These are phyloP conservation scores for Alopecurus myosuroides DNA, from an alignment of 176 grass and related monocot genomes.

Conservation along the genomic window DNA sequence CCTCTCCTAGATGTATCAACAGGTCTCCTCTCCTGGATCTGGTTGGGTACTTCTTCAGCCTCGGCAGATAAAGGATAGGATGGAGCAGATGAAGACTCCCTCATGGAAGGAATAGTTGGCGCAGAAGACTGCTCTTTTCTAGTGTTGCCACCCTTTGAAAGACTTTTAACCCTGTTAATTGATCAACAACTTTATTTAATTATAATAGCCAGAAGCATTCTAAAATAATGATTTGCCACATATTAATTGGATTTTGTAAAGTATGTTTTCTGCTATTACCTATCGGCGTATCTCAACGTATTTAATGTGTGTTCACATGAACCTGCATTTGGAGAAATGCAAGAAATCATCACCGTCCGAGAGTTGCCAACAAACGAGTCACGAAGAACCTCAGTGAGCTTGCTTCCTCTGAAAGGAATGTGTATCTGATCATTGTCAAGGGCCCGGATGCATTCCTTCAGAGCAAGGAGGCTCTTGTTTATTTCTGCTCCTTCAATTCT, in stretches of 20 bases:
- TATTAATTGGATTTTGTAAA: neutral
- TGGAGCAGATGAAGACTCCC: conserved; percentile 49
- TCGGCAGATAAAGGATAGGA: conserved; percentile 51
- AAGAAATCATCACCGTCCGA: conserved; percentile 95
- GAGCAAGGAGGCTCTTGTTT: conserved; percentile 93
- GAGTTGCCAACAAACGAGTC: conserved; percentile 99
- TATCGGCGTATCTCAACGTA: conserved; percentile 97
- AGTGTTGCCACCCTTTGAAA: conserved; percentile 80
- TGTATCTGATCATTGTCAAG: conserved; percentile 99
- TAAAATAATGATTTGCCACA: neutral
- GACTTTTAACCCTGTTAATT: conserved; percentile 93
- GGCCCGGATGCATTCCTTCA: conserved; percentile 98
- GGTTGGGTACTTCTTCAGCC: conserved; percentile 43
- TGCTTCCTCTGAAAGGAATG: conserved; percentile 99
- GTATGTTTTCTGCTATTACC: conserved; percentile 36
- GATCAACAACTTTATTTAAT: conserved; percentile 22
- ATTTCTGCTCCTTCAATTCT: conserved; percentile 99
- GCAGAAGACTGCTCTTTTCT: conserved; percentile 66
- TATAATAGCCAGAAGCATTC: neutral
- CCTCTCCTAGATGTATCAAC: conserved; percentile 52
- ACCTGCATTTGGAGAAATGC: conserved; percentile 94
- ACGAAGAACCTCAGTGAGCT: conserved; percentile 96
- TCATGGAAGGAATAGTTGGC: conserved; percentile 41
- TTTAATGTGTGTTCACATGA: conserved; percentile 99
- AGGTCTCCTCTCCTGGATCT: conserved; percentile 66